phyloP scores from a whole-genome alignment of 1,284 basidiomycete genomes.

The Ustilago xerochloae region DNA sequence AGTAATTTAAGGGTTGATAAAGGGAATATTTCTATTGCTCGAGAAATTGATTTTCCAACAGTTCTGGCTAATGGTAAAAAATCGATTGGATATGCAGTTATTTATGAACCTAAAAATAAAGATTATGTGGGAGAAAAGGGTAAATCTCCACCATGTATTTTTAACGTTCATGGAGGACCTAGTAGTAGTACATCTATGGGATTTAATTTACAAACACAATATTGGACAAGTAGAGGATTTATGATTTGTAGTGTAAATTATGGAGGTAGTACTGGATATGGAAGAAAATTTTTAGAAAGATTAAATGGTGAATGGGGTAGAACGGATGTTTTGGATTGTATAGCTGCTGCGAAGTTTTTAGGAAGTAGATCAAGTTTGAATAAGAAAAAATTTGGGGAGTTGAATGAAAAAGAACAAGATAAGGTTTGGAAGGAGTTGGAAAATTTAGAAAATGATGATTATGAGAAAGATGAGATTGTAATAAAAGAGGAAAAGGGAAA shows the following conservation, averaged over 20 bases:
- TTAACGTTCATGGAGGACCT: constrained; percentile 77
- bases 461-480: background rate
- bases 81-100: constrained; percentile 71
- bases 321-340: constrained; percentile 76
- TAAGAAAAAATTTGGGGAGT: constrained; percentile 8
- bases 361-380: constrained; percentile 59
- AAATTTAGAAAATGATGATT: background rate
- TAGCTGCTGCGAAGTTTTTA: constrained; percentile 72
- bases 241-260: constrained; percentile 77
- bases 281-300: constrained; percentile 70
- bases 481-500: constrained; percentile 6
- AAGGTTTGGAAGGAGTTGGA: constrained; percentile 17
- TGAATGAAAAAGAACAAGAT: constrained; percentile 15
- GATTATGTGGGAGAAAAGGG: constrained; percentile 71
- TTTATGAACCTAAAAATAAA: constrained; percentile 76
- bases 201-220: constrained; percentile 72
- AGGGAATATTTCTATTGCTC: constrained; percentile 31
- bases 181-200: constrained; percentile 72
- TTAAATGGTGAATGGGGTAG: constrained; percentile 77
- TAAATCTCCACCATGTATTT: constrained; percentile 76
- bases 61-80: constrained; percentile 43
- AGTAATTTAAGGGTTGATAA: constrained; percentile 40
- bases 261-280: constrained; percentile 76
- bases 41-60: constrained; percentile 59
- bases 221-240: constrained; percentile 69